These are phyloP conservation scores for Triticum turgidum DNA, from an alignment of 176 grass and related monocot genomes.

Conservation along the genomic window DNA sequence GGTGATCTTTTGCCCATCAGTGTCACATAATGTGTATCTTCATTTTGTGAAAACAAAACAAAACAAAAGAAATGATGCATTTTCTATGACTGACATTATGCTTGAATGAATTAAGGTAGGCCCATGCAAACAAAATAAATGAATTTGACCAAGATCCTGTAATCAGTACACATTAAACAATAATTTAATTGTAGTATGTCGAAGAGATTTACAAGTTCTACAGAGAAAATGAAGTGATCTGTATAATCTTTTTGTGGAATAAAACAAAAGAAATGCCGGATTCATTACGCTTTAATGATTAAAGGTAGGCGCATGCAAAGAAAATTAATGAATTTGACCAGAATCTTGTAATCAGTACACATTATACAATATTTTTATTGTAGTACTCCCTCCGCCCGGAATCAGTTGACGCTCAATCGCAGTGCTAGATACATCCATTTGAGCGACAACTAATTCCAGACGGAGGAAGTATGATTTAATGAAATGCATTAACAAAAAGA, in stretches of 20 bases:
- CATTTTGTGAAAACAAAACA: background rate
- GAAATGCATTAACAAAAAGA: background rate
- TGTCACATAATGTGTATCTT: background rate
- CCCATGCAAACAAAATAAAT: background rate
- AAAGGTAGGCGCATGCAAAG: background rate
- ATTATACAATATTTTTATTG: background rate
- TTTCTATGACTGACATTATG: background rate
- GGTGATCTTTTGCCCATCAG: constrained; percentile 44
- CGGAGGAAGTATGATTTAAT: background rate
- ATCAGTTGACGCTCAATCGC: too few species aligned
- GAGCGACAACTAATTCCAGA: too few species aligned
- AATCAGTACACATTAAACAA: background rate
- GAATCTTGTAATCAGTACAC: constrained; percentile 16
- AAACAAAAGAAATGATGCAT: background rate
- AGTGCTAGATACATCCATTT: too few species aligned
- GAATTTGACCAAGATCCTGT: background rate
- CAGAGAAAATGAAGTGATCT: constrained; percentile 63
- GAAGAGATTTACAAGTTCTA: constrained; percentile 71
- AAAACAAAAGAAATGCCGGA: background rate
- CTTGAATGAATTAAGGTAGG: background rate
- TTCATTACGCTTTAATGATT: background rate
- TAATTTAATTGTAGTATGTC: background rate
- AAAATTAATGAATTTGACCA: constrained; percentile 2
- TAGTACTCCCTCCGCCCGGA: too few species aligned
- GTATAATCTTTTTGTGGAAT: background rate